Base-by-base conservation (phyloP, 495 filamentous ascomycete genomes). In the Melanomma pulvis-pyrius region DNA sequence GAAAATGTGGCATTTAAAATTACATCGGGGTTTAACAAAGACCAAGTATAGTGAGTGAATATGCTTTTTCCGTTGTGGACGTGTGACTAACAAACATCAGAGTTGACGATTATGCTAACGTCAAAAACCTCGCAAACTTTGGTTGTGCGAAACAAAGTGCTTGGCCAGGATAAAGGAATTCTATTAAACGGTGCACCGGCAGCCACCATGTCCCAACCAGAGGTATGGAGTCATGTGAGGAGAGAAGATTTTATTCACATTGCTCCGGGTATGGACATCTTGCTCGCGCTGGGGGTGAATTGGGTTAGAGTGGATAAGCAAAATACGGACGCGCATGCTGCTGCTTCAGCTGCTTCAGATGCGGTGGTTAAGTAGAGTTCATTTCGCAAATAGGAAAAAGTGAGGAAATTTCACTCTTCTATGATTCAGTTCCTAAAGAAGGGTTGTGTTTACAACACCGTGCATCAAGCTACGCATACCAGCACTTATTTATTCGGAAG, bases 261-360 rank as follows among this genome's bases (percentile, higher is more conserved):
- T 5, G 55, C 55, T 17, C 9, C 55, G n/a, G 55, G 55, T 17
- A 59, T 59, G 55, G 55, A 59, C 21, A 59, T 59, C 21, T 24
- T 59, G n/a, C 21, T 59, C 15, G 7, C 55, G n/a, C 12, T 59
- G 21, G 55, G 34, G 3, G 55, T 59, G 32, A 30, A 30, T 12
- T 59, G 55, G 55, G 26, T 59, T 11, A 30, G 55, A 26, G 25
- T 59, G 7, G 55, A 46, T 13, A 59, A 59, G 24, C 4, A 44
- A 3, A 59, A 44, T 5, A 47, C 12, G 25, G 55, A 32, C 34
- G 25, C 53, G 44, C 5, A 5, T 6, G 17, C 17, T 48, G 44
- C 44, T n/a, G 44, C 44, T 19, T 6, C 3, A 6, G 44, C 44
- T n/a, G n/a, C n/a, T n/a, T n/a, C n/a, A n/a, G n/a, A n/a, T n/a